Evolutionary conservation across 2,329 filamentous ascomycete species (phyloP).

Genomic region (Alternaria burnsii): DNA sequence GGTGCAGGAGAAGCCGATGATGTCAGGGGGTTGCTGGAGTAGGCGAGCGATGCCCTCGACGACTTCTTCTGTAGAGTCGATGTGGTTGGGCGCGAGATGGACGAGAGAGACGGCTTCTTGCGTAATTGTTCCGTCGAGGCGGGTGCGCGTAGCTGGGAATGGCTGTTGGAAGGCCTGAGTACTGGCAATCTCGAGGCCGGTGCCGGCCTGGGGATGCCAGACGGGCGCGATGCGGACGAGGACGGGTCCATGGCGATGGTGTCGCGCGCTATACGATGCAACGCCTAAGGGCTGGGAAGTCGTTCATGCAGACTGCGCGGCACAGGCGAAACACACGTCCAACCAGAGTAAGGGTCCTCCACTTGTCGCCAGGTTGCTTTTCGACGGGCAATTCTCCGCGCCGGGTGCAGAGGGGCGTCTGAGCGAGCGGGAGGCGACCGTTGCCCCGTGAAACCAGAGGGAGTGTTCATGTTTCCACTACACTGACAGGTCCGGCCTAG

Average conservation of each 20-base stretch:
- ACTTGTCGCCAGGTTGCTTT: conserved; percentile 13
- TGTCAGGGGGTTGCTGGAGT: conserved; percentile 30
- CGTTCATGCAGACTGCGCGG: conserved; percentile 11
- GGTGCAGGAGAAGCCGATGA: conserved; percentile 13
- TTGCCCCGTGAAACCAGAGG: conserved; percentile 24
- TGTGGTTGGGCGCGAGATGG: conserved; percentile 26
- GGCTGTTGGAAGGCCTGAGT: conserved; percentile 49
- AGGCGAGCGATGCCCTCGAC: conserved; percentile 40
- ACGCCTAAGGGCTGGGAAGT: conserved; percentile 8
- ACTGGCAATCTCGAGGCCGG: conserved; percentile 62
- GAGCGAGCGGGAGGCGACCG: conserved; percentile 20
- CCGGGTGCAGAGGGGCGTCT: conserved; percentile 19
- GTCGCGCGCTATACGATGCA: conserved; percentile 23
- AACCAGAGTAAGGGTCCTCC: conserved; percentile 14
- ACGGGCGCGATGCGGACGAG: conserved; percentile 41
- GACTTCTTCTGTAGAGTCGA: conserved; percentile 43
- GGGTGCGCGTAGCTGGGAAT: conserved; percentile 54
- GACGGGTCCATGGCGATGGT: conserved; percentile 47
- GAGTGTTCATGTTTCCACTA: conserved; percentile 11
- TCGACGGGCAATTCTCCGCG: conserved; percentile 16
- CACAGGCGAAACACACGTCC: conserved; percentile 15
- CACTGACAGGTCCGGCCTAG: conserved; percentile 11
- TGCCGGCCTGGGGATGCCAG: conserved; percentile 58
- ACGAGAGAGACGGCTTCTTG: conserved; percentile 44
- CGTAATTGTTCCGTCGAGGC: conserved; percentile 56